Base-by-base conservation (phyloP, 1,284 basidiomycete genomes). In the Heliocybe sulcata region DNA sequence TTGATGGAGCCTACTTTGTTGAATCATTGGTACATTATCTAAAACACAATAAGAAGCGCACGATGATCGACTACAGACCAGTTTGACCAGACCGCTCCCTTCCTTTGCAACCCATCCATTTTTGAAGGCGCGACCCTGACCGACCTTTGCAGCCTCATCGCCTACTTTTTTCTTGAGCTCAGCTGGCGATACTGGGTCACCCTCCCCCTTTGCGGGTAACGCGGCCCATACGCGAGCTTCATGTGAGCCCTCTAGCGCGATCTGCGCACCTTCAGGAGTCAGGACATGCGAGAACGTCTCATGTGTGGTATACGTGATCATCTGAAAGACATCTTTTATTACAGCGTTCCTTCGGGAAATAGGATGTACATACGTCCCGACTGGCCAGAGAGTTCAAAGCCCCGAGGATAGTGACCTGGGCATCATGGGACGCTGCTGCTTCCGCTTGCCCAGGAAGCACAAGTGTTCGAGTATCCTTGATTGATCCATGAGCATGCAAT, bases 101-200 rank as follows among this genome's bases (percentile, higher is more conserved):
- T 96, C 90, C 71, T 98, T 98, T 27, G 79, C 81, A 60, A 98
- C 94, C 95, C 97, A 99, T 61, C 91, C 92, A 66, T 92, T 96
- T 75, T 95, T 97, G 82, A 99, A 98, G 22, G 96, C 97, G 60
- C 91, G 84, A 26, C 89, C 88, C 71, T 99, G 97, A 2, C 97
- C 97, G 58, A 90, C 81, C 74, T 94, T 96, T 19, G 90, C 85
- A 3, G 82, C 80, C 62, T 95, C 92, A 56, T 89, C 85, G 10
- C 94, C 94, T 10, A 97, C 80, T 55, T 74, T 69, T 61, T 80
- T 79, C 72, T 90, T 89, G 12, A 96, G 73, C 54, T 90, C 80
- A 49, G 77, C 80, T 0, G 81, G 76, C 10, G 81, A 77, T 23
- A 94, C 59, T 2, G 91, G 85, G 27, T 72, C 63, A 1, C 87